Conservation (phyloP, 495 filamentous ascomycete species). For the Staphylotrichum longicolle region DNA sequence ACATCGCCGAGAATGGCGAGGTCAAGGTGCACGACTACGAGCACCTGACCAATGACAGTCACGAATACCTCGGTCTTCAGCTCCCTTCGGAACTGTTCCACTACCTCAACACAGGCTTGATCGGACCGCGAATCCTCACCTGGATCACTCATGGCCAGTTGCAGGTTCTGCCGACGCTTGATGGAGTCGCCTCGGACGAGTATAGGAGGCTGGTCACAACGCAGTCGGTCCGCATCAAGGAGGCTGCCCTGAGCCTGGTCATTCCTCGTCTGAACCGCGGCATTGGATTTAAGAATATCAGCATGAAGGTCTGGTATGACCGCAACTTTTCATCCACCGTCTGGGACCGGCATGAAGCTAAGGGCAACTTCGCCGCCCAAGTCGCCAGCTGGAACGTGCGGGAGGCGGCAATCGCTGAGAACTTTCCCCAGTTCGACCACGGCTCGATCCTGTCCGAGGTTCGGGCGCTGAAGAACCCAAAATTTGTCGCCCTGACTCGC, state of each 20-base stretch:
- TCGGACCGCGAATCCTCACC: conserved; percentile 75
- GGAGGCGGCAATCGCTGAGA: conserved; percentile 47
- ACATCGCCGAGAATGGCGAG: conserved; percentile 71
- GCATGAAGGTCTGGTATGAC: conserved; percentile 82
- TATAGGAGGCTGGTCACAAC: conserved; percentile 75
- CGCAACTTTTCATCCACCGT: conserved; percentile 61
- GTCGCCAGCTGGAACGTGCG: conserved; percentile 75
- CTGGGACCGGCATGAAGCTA: conserved; percentile 55
- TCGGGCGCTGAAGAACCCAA: conserved; percentile 56
- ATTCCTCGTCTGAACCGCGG: conserved; percentile 75
- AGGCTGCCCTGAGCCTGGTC: conserved; percentile 70
- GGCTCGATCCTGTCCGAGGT: conserved; percentile 58
- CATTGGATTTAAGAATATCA: conserved; percentile 72
- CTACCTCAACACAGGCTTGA: conserved; percentile 80
- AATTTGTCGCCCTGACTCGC: conserved; percentile 67
- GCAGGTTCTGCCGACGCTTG: conserved; percentile 70
- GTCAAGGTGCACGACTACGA: conserved; percentile 69
- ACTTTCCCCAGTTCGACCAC: conserved; percentile 48
- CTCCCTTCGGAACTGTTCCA: conserved; percentile 89
- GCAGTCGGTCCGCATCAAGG: conserved; percentile 67
- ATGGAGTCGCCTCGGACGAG: conserved; percentile 73
- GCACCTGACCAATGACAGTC: conserved; percentile 71
- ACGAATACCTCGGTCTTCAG: conserved; percentile 84
- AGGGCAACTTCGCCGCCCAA: conserved; percentile 57
- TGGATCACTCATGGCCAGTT: conserved; percentile 77